A percentile compares a stretch with the other conserved stretches of the same genome.
phyloP scores from a whole-genome alignment of 2,329 filamentous ascomycete species.

The Diplodia seriata region DNA sequence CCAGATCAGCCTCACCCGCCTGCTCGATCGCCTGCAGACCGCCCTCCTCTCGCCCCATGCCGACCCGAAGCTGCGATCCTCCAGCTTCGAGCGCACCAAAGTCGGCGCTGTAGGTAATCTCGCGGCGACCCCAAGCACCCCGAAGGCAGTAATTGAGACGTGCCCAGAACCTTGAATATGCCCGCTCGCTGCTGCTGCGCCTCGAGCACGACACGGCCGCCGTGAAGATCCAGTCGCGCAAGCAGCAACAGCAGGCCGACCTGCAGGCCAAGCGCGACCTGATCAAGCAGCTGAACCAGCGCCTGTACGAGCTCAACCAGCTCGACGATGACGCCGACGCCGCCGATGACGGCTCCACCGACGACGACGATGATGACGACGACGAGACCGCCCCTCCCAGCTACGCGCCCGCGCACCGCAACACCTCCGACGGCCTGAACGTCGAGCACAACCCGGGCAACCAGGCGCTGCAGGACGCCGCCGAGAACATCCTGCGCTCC shows the following conservation, averaged over 20 bases:
- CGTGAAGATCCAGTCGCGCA: constrained; percentile 65
- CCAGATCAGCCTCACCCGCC: constrained; percentile 62
- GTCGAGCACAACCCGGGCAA: constrained; percentile 40
- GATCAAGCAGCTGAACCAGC: constrained; percentile 70
- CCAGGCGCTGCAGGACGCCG: constrained; percentile 44
- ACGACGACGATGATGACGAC: constrained; percentile 49
- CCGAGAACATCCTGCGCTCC: constrained; percentile 45
- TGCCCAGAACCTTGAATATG: constrained; percentile 72
- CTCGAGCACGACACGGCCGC: constrained; percentile 72
- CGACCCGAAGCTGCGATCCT: constrained; percentile 65
- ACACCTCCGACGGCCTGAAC: constrained; percentile 43
- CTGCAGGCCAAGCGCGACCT: constrained; percentile 70
- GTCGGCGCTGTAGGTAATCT: constrained; percentile 58
- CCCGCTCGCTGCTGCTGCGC: constrained; percentile 70
- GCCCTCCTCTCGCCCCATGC: constrained; percentile 68
- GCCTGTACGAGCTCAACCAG: constrained; percentile 72
- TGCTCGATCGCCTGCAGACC: constrained; percentile 71
- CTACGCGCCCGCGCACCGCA: constrained; percentile 51
- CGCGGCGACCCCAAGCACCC: background rate
- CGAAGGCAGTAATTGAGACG: background rate
- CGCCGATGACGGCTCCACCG: constrained; percentile 43
- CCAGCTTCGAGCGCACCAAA: constrained; percentile 70
- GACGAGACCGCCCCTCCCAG: constrained; percentile 51
- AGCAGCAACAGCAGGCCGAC: constrained; percentile 67
- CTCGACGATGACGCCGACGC: constrained; percentile 54